Percentiles rank a stretch among this genome's conserved stretches.
These are phyloP conservation scores for baker's yeast (Saccharomyces cerevisiae) DNA, from an alignment of 805 yeast species.

Conservation along the genomic window DNA sequence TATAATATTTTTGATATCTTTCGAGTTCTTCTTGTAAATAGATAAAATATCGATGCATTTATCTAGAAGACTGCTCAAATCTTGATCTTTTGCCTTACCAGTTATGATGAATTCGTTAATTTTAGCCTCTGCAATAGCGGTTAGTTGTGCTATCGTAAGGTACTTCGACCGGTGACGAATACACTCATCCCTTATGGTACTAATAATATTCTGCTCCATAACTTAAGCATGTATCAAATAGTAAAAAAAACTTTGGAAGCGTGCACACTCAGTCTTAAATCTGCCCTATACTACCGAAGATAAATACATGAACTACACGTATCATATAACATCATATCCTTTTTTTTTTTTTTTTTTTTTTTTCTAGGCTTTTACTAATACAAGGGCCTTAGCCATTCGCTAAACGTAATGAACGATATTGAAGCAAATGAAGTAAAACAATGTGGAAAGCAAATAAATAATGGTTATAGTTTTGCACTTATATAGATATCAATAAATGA, in stretches of 20 bases:
- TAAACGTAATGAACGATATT: neutral
- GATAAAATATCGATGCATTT: constrained; percentile 28
- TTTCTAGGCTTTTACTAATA: neutral
- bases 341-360: neutral
- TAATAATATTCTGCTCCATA: neutral
- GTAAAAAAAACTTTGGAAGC: neutral
- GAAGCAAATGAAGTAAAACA: neutral
- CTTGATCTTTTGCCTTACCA: constrained; percentile 8
- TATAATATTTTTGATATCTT: constrained; percentile 11
- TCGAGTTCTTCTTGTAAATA: constrained; percentile 26
- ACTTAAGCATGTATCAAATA: neutral
- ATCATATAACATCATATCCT: neutral
- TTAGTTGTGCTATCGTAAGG: constrained; percentile 8
- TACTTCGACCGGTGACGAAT: neutral
- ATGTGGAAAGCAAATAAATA: neutral
- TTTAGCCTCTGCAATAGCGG: constrained; percentile 10
- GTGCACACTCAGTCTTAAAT: neutral
- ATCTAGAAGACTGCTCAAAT: constrained; percentile 20
- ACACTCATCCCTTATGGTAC: neutral
- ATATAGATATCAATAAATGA: neutral
- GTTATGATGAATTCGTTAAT: constrained; percentile 14
- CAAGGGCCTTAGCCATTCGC: neutral
- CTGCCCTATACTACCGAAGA: neutral
- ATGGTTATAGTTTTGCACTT: neutral
- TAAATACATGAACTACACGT: neutral